phyloP scores from a whole-genome alignment of 148 eudicot genomes.

The Vaccinium darrowii region DNA sequence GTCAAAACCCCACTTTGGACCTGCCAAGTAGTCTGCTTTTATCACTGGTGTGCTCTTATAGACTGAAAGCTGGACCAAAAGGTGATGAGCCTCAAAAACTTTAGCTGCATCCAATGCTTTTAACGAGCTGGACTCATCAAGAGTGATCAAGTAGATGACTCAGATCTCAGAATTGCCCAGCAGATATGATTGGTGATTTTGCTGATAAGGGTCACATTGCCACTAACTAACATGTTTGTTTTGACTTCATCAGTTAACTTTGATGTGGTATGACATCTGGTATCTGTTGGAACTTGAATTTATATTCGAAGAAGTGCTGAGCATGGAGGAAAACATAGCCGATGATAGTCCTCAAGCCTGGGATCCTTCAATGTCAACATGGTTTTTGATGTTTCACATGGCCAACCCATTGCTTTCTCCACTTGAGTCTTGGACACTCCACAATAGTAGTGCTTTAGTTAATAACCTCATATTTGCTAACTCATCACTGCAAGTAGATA shows the following conservation, averaged over 20 bases:
- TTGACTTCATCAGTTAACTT: not conserved
- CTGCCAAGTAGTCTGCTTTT: not conserved
- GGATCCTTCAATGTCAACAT: not conserved
- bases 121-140: not conserved
- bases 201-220: not conserved
- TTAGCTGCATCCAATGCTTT: conserved; percentile 6
- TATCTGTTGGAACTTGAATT: not conserved
- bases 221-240: not conserved
- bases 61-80: conserved; percentile 3
- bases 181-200: conserved; percentile 7
- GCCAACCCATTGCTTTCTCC: not conserved
- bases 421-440: not conserved
- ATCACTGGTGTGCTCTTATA: not conserved
- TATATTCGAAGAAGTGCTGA: not conserved
- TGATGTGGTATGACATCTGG: conserved; percentile 7
- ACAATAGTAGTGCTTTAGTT: not conserved
- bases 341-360: conserved; percentile 2
- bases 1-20: conserved; percentile 6
- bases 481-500: not conserved
- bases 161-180: not conserved
- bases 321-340: not conserved
- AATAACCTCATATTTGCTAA: not conserved
- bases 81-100: conserved; percentile 6
- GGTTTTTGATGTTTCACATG: conserved; percentile 1
- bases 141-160: not conserved